Base-by-base conservation (phyloP, 306 rosid genomes). In the Prunus persica region DNA sequence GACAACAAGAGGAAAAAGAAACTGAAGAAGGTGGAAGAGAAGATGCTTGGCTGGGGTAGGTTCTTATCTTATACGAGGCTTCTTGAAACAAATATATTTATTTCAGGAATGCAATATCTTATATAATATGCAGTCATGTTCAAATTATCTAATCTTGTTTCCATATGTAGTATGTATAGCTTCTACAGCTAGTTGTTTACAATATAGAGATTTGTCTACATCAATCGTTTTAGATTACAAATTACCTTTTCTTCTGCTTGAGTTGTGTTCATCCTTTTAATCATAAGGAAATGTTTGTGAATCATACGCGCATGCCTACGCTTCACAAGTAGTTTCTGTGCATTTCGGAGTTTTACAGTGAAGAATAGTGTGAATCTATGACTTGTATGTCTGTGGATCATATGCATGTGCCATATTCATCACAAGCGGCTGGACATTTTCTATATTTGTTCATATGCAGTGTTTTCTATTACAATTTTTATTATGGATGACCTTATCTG, bases 41-140 rank as follows among this genome's bases (percentile, higher is more conserved):
- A 78, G 89, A 92, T 96, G 88, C 99, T 96, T 78, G 96, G 99
- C 74, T 96, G 99, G 99, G 96, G 99, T 92, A 88, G 57, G 91
- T 65, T 72, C 47, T 45, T 25, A 25, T 69, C 34, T 75, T 54
- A 52, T 14, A 30, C 8, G 3, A n/a, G 11, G 46, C 18, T 24
- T 69, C 8, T 46, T 67, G 32, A 12, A 14, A 14, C n/a, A 47
- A 4, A 49, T 49, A 8, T 47, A 34, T 16, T 63, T 28, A 0
- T 32, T 19, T 50, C 50, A 28, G 57, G 25, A 12, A 10, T 38
- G 22, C 41, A 28, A 45, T 79, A n/a, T 54, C 25, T 12, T 18
- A 52, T 34, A 6, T n/a, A 51, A 16, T 75, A 24, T 12, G 46
- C 72, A 52, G 13, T 49, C 27, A 15, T 63, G 52, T 41, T 24